Conservation (phyloP, 495 filamentous ascomycete species). For the Xylona heveae region DNA sequence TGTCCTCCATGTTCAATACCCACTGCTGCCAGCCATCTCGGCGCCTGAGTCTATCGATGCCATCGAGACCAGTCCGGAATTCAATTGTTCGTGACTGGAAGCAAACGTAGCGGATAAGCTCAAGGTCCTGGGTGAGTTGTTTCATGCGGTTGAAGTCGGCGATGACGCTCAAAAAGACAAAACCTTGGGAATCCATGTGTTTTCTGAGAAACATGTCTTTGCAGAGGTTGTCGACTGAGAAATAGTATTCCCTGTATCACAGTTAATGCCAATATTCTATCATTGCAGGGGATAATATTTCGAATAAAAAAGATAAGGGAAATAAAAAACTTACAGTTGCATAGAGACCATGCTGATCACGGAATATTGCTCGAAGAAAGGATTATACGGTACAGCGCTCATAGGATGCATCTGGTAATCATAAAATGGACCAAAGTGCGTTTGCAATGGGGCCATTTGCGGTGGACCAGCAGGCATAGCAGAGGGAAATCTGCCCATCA, state of each 20-base stretch:
- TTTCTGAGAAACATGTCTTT: conserved; percentile 78
- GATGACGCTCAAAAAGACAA: conserved; percentile 57
- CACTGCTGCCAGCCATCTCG: conserved; percentile 63
- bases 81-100: conserved; percentile 49
- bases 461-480: conserved; percentile 10
- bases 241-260: conserved; percentile 59
- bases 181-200: conserved; percentile 89
- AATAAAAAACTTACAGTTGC: conserved; percentile 35
- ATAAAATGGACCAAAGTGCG: conserved; percentile 19
- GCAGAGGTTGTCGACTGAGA: conserved; percentile 89
- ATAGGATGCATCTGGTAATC: conserved; percentile 36
- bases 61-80: conserved; percentile 44
- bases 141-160: conserved; percentile 71
- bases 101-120: conserved; percentile 53
- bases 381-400: conserved; percentile 39
- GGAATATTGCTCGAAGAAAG: conserved; percentile 32
- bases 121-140: conserved; percentile 46
- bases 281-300: no score
- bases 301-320: not conserved
- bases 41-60: conserved; percentile 57
- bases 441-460: conserved; percentile 12
- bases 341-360: conserved; percentile 35
- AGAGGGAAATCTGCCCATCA: conserved; percentile 14
- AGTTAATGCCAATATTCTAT: conserved; percentile 9
- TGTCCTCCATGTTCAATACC: conserved; percentile 40